Percentiles rank a stretch among this genome's conserved stretches.
Conservation (phyloP, 2,329 filamentous ascomycete species). For the Aspergillus aculeatus region DNA sequence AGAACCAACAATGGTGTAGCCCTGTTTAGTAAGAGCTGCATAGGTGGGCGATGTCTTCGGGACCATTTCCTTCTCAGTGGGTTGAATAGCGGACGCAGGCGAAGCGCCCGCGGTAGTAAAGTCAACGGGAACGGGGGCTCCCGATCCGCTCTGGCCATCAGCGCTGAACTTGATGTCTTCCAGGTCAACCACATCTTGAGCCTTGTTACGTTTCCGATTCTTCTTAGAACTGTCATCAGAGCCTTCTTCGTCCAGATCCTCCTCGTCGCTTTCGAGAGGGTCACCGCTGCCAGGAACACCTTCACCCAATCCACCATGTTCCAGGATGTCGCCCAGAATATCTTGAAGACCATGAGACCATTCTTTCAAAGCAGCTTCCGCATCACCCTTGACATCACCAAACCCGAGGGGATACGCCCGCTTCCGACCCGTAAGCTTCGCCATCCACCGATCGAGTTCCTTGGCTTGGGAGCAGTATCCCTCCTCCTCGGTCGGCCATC, state of each 20-base stretch:
- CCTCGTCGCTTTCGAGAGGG: slow-evolving; percentile 79
- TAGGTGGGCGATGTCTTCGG: slow-evolving; percentile 87
- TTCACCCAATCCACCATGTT: slow-evolving; percentile 57
- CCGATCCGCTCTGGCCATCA: slow-evolving; percentile 27
- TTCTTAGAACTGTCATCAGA: slow-evolving; percentile 57
- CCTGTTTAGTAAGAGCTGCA: slow-evolving; percentile 87
- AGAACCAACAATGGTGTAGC: slow-evolving; percentile 90
- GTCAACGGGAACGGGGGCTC: slow-evolving; percentile 70
- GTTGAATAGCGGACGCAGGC: slow-evolving; percentile 33
- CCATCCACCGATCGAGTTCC: slow-evolving; percentile 93
- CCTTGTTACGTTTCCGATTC: slow-evolving; percentile 45
- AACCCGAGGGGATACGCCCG: slow-evolving; percentile 85
- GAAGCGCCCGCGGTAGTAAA: slow-evolving; percentile 63
- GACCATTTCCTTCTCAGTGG: slow-evolving; percentile 82
- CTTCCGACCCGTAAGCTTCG: slow-evolving; percentile 83
- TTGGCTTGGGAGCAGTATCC: slow-evolving; percentile 92
- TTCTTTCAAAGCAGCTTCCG: slow-evolving; percentile 65
- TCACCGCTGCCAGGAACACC: slow-evolving; percentile 78
- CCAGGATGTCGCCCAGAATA: slow-evolving; percentile 60
- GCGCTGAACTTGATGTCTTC: slow-evolving; percentile 68
- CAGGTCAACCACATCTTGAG: slow-evolving; percentile 66
- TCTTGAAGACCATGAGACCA: slow-evolving; percentile 76
- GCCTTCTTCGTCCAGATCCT: slow-evolving; percentile 60
- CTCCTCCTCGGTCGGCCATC: slow-evolving; percentile 86
- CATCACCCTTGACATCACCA: slow-evolving; percentile 79